These are phyloP conservation scores for Acephala macrosclerotiorum DNA, from an alignment of 2,329 filamentous ascomycete genomes.

Conservation along the genomic window DNA sequence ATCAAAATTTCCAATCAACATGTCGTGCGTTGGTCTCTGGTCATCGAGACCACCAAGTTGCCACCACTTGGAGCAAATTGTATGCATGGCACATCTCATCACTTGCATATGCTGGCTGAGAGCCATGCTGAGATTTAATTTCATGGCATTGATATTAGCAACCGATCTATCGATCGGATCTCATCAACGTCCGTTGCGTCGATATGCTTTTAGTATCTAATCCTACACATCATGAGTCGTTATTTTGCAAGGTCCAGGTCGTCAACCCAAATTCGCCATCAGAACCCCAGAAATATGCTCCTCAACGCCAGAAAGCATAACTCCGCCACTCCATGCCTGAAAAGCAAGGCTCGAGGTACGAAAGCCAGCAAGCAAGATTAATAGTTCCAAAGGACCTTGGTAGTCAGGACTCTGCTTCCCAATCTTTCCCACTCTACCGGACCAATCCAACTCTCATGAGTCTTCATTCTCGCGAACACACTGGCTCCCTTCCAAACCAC, in stretches of 20 bases:
- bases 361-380: not conserved
- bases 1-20: too few relatives aligned
- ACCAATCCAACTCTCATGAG: slow-evolving; percentile 96
- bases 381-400: slow-evolving; percentile 65
- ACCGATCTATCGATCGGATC: not conserved
- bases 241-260: not conserved
- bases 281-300: not conserved
- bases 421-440: slow-evolving; percentile 87
- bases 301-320: not conserved
- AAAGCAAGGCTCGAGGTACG: not conserved
- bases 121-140: too few relatives aligned
- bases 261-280: not conserved
- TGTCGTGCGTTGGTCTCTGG: too few relatives aligned
- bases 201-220: not conserved
- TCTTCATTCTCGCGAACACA: slow-evolving; percentile 84
- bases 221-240: not conserved
- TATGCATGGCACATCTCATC: too few relatives aligned
- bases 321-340: not conserved
- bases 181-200: not conserved
- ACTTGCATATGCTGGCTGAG: too few relatives aligned
- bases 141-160: not conserved
- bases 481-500: slow-evolving; percentile 97
- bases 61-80: too few relatives aligned
- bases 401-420: slow-evolving; percentile 81
- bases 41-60: too few relatives aligned